Evolutionary conservation across 1,284 basidiomycete species (phyloP).

Genomic region (Ganoderma resinaceum): DNA sequence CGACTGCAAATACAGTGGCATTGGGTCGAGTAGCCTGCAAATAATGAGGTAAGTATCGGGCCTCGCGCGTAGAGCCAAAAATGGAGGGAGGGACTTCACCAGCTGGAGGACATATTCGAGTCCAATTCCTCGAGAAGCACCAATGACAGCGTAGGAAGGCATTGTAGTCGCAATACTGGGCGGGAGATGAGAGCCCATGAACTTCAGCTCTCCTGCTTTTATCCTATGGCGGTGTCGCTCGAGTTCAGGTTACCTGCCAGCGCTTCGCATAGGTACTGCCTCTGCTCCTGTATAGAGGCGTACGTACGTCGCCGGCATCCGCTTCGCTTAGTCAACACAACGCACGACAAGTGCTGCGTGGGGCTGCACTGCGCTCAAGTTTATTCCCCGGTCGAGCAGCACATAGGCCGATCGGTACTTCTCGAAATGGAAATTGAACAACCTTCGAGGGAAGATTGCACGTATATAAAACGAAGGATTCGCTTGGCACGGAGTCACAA

Average conservation of each 20-base stretch:
- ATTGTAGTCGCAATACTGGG: background rate
- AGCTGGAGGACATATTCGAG: slow-evolving; percentile 6
- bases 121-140: slow-evolving; percentile 8
- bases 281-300: background rate
- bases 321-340: background rate
- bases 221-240: background rate
- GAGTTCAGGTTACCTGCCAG: background rate
- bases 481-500: no score
- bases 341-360: no score
- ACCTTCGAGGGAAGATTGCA: background rate
- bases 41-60: background rate
- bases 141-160: slow-evolving; percentile 11
- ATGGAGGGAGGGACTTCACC: background rate
- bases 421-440: background rate
- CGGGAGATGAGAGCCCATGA: background rate
- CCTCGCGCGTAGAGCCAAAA: background rate
- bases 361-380: background rate
- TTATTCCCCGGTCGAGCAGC: background rate
- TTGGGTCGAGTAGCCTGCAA: background rate
- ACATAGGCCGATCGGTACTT: background rate
- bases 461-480: background rate
- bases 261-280: background rate
- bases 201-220: background rate
- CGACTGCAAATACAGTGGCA: slow-evolving; percentile 8
- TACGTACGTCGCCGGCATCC: background rate